Percentiles rank a stretch among this genome's conserved stretches.
Evolutionary conservation across 2,329 filamentous ascomycete species (phyloP).

Genomic region (Aspergillus aculeatus): DNA sequence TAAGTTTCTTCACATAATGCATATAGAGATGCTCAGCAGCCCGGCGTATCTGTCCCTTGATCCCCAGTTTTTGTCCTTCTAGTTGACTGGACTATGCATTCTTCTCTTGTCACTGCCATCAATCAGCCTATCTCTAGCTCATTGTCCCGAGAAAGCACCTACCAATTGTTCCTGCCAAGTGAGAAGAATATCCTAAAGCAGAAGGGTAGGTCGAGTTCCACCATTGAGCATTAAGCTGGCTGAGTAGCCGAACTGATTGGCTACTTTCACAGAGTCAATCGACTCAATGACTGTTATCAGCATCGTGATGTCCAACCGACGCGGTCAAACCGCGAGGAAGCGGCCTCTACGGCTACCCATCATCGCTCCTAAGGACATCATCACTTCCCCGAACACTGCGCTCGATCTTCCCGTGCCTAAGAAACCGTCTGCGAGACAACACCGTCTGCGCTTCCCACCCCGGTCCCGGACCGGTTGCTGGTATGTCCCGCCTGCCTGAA

Average conservation of each 20-base stretch:
- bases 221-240: background rate
- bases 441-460: slow-evolving; percentile 51
- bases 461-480: slow-evolving; percentile 56
- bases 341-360: slow-evolving; percentile 41
- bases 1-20: background rate
- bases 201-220: background rate
- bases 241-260: background rate
- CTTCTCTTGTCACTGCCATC: background rate
- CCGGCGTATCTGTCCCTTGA: background rate
- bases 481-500: slow-evolving; percentile 31
- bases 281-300: slow-evolving; percentile 33
- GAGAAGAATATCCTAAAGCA: background rate
- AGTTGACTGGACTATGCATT: background rate
- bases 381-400: slow-evolving; percentile 21
- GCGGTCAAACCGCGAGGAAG: slow-evolving; percentile 38
- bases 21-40: background rate
- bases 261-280: background rate
- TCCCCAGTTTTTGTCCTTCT: background rate
- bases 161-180: background rate
- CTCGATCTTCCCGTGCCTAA: slow-evolving; percentile 25
- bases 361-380: slow-evolving; percentile 47
- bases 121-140: background rate
- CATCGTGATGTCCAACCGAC: slow-evolving; percentile 39
- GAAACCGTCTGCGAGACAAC: slow-evolving; percentile 34
- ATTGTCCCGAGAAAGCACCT: slow-evolving; percentile 1